Conservation (phyloP, 2,329 filamentous ascomycete genomes). For the Arthrobotrys entomopaga region DNA sequence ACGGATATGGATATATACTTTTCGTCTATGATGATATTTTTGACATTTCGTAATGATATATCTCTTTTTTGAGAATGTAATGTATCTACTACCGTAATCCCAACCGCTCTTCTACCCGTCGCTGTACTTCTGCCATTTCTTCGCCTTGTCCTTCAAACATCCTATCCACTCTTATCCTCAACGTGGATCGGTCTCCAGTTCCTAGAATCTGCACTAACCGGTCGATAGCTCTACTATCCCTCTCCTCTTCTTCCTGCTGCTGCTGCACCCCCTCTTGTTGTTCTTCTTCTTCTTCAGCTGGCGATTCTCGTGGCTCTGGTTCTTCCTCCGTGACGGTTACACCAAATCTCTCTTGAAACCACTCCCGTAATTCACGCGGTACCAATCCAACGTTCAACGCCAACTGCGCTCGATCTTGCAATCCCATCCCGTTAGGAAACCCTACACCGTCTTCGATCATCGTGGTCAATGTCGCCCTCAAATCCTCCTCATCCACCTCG, state of each 20-base stretch:
- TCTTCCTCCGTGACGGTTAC: background rate
- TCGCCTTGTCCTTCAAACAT: slow-evolving; percentile 53
- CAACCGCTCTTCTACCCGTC: slow-evolving; percentile 44
- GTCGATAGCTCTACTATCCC: slow-evolving; percentile 62
- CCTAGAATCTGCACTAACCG: slow-evolving; percentile 49
- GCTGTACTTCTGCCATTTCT: slow-evolving; percentile 48
- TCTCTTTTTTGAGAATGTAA: background rate
- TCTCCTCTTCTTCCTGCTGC: slow-evolving; percentile 59
- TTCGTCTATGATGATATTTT: background rate
- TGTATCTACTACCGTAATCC: slow-evolving; percentile 30
- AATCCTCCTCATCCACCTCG: slow-evolving; percentile 56
- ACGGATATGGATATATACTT: background rate
- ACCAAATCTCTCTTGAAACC: slow-evolving; percentile 28
- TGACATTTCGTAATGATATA: slow-evolving; percentile 2
- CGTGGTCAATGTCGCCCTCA: slow-evolving; percentile 58
- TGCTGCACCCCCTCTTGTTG: slow-evolving; percentile 60
- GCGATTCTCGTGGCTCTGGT: background rate
- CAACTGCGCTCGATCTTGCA: slow-evolving; percentile 15
- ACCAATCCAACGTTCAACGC: slow-evolving; percentile 29
- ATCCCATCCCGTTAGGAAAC: slow-evolving; percentile 15
- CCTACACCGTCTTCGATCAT: slow-evolving; percentile 57
- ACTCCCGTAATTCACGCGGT: slow-evolving; percentile 21
- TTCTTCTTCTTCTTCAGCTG: slow-evolving; percentile 54
- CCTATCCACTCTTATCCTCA: slow-evolving; percentile 42
- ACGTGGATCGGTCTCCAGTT: slow-evolving; percentile 30